Evolutionary conservation across 257 asterid genomes (phyloP).

Genomic region (Capsicum pubescens): DNA sequence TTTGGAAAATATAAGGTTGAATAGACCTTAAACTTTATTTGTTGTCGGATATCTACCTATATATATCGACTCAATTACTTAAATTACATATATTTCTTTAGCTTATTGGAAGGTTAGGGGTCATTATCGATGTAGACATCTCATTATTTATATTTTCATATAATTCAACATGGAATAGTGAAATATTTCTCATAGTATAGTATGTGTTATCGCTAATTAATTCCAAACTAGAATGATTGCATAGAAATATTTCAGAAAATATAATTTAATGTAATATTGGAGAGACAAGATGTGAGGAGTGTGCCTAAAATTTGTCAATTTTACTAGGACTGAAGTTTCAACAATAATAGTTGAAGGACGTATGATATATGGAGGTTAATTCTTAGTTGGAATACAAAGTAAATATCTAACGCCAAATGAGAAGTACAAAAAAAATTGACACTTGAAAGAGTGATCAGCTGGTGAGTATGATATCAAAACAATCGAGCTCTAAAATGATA

Average conservation of each 20-base stretch:
- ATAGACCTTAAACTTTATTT: neutral
- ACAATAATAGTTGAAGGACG: too few species aligned
- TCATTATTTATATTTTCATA: neutral
- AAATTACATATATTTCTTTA: neutral
- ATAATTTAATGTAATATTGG: neutral
- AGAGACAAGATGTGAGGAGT: neutral
- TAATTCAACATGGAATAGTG: neutral
- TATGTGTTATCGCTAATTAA: neutral
- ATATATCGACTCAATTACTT: neutral
- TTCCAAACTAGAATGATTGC: neutral
- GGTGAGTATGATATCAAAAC: neutral
- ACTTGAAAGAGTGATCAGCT: too few species aligned
- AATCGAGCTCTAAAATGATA: too few species aligned
- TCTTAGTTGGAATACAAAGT: too few species aligned
- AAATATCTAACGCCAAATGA: too few species aligned
- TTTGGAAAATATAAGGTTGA: neutral
- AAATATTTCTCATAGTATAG: neutral
- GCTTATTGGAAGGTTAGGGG: constrained; percentile 13
- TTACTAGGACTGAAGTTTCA: neutral
- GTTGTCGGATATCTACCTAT: neutral
- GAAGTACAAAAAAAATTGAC: too few species aligned
- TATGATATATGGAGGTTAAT: too few species aligned
- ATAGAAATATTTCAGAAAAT: neutral
- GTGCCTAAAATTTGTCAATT: neutral
- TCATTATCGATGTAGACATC: neutral